Evolutionary conservation across 2,329 filamentous ascomycete genomes (phyloP).

Genomic region (Diatrype stigma): DNA sequence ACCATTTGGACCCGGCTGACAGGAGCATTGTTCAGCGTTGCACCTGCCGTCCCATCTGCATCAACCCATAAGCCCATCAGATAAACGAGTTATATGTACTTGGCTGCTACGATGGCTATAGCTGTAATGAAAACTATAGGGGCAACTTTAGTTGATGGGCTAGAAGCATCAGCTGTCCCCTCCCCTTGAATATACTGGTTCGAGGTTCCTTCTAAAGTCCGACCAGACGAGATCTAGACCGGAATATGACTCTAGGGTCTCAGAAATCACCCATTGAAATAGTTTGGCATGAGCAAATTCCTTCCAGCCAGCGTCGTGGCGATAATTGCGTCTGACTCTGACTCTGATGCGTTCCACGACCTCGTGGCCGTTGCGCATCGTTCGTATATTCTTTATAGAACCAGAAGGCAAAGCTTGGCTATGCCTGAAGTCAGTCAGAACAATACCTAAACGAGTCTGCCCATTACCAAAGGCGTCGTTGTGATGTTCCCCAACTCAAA

Average conservation of each 20-base stretch:
- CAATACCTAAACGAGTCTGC: not conserved
- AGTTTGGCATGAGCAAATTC: no score
- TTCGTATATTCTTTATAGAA: not conserved
- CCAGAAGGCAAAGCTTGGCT: no score
- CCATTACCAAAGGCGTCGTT: no score
- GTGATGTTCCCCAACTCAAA: not conserved
- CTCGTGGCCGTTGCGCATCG: not conserved
- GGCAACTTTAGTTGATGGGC: no score
- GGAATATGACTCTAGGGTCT: not conserved
- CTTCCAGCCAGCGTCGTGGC: not conserved
- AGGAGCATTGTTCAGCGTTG: not conserved
- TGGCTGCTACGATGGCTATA: not conserved
- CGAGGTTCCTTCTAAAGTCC: not conserved
- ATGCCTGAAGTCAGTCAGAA: no score
- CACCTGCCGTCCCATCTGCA: not conserved
- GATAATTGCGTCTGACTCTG: not conserved
- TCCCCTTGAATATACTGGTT: not conserved
- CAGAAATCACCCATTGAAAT: not conserved
- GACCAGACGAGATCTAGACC: not conserved
- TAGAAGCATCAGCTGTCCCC: not conserved
- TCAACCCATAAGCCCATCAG: not conserved
- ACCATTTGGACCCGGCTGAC: not conserved
- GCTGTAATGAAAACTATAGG: not conserved
- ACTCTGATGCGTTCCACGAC: not conserved
- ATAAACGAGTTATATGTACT: not conserved